Base-by-base conservation (phyloP, 768 basidiomycete species). In the Hysterangium stoloniferum region DNA sequence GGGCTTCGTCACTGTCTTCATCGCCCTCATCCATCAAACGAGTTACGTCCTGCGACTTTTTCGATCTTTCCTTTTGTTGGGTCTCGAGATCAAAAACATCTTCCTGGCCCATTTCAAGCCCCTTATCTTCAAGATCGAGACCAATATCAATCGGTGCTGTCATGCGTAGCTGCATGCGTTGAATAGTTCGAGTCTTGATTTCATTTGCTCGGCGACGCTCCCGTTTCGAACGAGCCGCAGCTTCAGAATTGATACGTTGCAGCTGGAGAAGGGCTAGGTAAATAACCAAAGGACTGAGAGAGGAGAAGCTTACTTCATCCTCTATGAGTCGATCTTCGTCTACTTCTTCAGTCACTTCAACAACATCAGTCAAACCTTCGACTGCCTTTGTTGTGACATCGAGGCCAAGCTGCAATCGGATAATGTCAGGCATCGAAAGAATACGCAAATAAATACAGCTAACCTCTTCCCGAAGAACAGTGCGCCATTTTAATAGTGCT, bases 121-220 rank as follows among this genome's bases (percentile, higher is more conserved):
- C 74, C 2, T 79, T 69, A 56, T 95, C 92, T 46, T 77, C 73
- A 58, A 86, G 86, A 59, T 92, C 89, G 53, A 93, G 66, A 63
- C 93, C 94, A 56, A 98, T 93, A 59, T 97, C 96, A 57, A 94
- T 71, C n/a, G 96, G 96, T 17, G 92, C 91, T 11, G 87, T 89
- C 96, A 99, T 99, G 62, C 89, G 85, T 40, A 98, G 75, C 63
- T 98, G 96, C 80, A 98, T 86, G 46, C 94, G 85, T 61, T 91
- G 89, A 34, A 98, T 83, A 1, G 91, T 88, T 56, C 85, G 80
- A 25, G 78, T 74, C 67, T 87, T 90, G 61, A 87, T 72, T 69
- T 98, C 96, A 66, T 97, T 97, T 2, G 84, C 80, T 31, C 82
- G 78, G 48, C 92, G 79, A 47, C 87, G 78, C 58, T 90, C 86